Percentiles rank a stretch among this genome's conserved stretches.
Conservation (phyloP, 2,329 filamentous ascomycete species). For the Pestalotiopsis sp. region DNA sequence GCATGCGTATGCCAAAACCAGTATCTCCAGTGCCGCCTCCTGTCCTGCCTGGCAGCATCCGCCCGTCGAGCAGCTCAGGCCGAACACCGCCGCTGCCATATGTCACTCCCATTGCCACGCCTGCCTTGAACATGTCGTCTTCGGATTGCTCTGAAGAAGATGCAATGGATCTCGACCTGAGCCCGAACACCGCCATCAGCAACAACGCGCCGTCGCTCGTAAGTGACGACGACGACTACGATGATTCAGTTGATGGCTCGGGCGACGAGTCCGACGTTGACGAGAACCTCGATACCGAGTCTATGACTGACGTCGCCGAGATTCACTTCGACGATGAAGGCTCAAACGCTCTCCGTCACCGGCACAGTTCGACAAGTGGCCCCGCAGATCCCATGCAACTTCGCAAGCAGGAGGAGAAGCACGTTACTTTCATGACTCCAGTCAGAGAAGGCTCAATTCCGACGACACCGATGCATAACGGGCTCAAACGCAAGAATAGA, state of each 20-base stretch:
- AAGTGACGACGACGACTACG: conserved; percentile 79
- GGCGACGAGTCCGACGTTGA: conserved; percentile 59
- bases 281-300: conserved; percentile 60
- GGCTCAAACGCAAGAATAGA: conserved; percentile 9
- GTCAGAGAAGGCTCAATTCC: conserved; percentile 41
- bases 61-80: conserved; percentile 62
- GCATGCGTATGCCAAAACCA: conserved; percentile 61
- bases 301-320: conserved; percentile 62
- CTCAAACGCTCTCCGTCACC: conserved; percentile 45
- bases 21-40: conserved; percentile 45
- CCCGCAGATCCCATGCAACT: conserved; percentile 46
- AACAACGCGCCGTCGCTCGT: conserved; percentile 80
- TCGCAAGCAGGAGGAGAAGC: conserved; percentile 57
- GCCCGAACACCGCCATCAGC: conserved; percentile 69
- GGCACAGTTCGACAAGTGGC: conserved; percentile 36
- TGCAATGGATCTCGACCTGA: conserved; percentile 63
- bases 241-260: conserved; percentile 69
- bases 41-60: conserved; percentile 36
- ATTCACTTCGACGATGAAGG: conserved; percentile 62
- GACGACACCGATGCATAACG: background rate
- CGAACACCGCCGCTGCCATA: conserved; percentile 42
- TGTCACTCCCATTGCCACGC: conserved; percentile 40
- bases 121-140: conserved; percentile 28
- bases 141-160: conserved; percentile 42
- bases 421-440: conserved; percentile 57